Evolutionary conservation across 2,329 filamentous ascomycete species (phyloP), one percentile per base, ranked within the genome.

Genomic region (Rachicladosporium sp.): DNA sequence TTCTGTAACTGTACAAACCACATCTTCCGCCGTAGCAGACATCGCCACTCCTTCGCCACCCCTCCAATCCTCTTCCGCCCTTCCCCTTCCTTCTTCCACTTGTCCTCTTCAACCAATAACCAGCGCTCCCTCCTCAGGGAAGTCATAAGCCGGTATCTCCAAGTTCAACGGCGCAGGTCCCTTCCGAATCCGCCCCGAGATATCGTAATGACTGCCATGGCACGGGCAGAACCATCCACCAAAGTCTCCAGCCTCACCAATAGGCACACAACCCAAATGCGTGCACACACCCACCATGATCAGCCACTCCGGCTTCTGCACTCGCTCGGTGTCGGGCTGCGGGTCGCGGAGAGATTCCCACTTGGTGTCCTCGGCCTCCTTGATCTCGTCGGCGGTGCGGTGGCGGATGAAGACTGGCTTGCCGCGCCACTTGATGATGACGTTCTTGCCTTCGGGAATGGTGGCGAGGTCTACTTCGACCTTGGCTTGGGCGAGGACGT

Each of bases 381-480:
- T 78, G 70, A 98, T 96, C 73, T 98, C 91, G 59, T 75, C 73
- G 58, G 78, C 69, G 56, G 91, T 98, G 62, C 91, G 86, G 81
- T 98, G 91, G 66, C 91, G 88, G 78, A 98, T 87, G 75, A 98
- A 98, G 65, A 98, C 87, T 66, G 91, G 91, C 83, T 98, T 98
- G 66, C 91, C 91, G 74, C 91, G 84, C 91, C 91, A 98, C 74
- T 98, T 98, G 76, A 98, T 93, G 66, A 98, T 93, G 64, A 98
- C 91, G 73, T 98, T 98, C 83, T 96, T 98, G 76, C 91, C 91
- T 74, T 96, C 89, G 48, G 91, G 91, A 58, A 98, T 96, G 50
- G 85, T 66, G 57, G 73, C 73, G 52, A 98, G 82, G 66, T 94
- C 86, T 55, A 98, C 82, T 73, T 98, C 91, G 55, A 98, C 91